Conservation (phyloP, 2,329 filamentous ascomycete genomes). For the Epicoccum nigrum region DNA sequence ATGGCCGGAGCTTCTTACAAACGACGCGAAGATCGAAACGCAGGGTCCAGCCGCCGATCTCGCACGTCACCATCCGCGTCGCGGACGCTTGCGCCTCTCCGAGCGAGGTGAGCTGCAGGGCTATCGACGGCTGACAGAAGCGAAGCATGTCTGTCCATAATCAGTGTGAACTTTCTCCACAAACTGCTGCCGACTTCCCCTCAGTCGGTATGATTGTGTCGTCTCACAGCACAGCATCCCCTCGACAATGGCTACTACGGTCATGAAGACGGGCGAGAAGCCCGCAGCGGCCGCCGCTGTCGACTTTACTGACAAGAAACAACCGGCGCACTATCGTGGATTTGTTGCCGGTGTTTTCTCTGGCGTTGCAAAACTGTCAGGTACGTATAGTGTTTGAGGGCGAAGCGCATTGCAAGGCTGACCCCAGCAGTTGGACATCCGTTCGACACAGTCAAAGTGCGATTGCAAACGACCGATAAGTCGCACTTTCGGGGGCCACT, state of each 20-base stretch:
- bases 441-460: slow-evolving; percentile 97
- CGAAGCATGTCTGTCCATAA: slow-evolving; percentile 5
- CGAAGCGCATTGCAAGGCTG: slow-evolving; percentile 8
- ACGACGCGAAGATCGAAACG: slow-evolving; percentile 3
- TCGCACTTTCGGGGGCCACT: slow-evolving; percentile 83
- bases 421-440: slow-evolving; percentile 62
- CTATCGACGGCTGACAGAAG: slow-evolving; percentile 15
- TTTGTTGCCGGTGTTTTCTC: slow-evolving; percentile 97
- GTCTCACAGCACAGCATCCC: slow-evolving; percentile 6
- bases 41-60: slow-evolving; percentile 24
- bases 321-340: slow-evolving; percentile 78
- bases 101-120: slow-evolving; percentile 18
- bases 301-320: slow-evolving; percentile 35
- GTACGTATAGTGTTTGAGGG: slow-evolving; percentile 58
- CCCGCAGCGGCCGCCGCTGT: slow-evolving; percentile 34
- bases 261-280: slow-evolving; percentile 39
- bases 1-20: slow-evolving; percentile 4
- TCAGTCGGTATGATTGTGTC: slow-evolving; percentile 31
- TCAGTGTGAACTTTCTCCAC: slow-evolving; percentile 15
- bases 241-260: slow-evolving; percentile 44
- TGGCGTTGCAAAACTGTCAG: slow-evolving; percentile 85
- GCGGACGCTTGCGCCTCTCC: slow-evolving; percentile 44
- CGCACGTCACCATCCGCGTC: slow-evolving; percentile 40
- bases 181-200: slow-evolving; percentile 6
- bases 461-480: slow-evolving; percentile 82